A percentile compares a stretch with the other conserved stretches of the same genome.
phyloP scores from a whole-genome alignment of 1,139 yeast genomes.

The Taiozyma sp. region DNA sequence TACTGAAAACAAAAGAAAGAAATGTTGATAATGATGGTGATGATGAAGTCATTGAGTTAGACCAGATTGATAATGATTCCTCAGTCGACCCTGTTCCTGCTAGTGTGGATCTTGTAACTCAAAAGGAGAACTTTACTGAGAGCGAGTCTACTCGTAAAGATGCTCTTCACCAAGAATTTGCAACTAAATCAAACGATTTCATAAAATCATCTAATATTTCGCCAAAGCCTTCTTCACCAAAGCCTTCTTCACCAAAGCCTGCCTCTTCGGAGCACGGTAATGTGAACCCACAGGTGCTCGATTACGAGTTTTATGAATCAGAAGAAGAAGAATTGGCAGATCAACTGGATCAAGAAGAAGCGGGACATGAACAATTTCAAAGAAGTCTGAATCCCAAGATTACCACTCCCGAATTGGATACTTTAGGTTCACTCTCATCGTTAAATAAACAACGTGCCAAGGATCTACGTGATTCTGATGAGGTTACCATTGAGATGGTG shows the following conservation, averaged over 20 bases:
- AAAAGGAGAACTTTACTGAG: not conserved
- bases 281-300: constrained; percentile 7
- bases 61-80: constrained; percentile 6
- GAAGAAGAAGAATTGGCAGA: constrained; percentile 34
- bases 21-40: constrained; percentile 7
- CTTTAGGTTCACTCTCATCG: not conserved
- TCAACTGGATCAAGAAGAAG: constrained; percentile 63
- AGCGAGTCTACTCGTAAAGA: not conserved
- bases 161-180: not conserved
- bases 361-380: constrained; percentile 65
- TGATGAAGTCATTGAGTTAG: not conserved
- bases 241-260: not conserved
- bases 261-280: constrained; percentile 14
- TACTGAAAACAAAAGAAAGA: constrained; percentile 5
- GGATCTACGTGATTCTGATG: constrained; percentile 85
- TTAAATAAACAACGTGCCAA: constrained; percentile 45
- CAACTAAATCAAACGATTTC: not conserved
- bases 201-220: not conserved
- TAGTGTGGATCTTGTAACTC: not conserved
- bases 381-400: constrained; percentile 34
- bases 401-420: not conserved
- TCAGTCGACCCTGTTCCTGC: not conserved
- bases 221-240: too few species aligned
- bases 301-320: constrained; percentile 18
- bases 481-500: constrained; percentile 83